Percentiles rank a stretch among this genome's conserved stretches.
Conservation (phyloP, 495 filamentous ascomycete genomes). For the Trichoderma asperelloides region DNA sequence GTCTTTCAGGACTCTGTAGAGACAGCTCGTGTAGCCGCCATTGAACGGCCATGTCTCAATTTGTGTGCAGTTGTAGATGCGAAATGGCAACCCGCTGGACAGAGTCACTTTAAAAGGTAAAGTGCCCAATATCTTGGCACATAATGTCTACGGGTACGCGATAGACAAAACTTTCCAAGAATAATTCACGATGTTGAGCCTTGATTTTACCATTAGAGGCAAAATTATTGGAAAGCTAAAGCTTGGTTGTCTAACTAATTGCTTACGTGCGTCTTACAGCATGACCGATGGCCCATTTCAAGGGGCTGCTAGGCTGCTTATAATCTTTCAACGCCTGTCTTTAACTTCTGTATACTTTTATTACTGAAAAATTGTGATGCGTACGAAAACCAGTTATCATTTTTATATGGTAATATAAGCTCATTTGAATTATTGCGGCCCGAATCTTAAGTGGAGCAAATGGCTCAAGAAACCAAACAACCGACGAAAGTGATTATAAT, state of each 20-base stretch:
- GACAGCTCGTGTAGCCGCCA: too few species aligned
- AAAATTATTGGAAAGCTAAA: not conserved
- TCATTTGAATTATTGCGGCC: not conserved
- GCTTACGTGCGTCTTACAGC: not conserved
- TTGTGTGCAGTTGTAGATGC: too few species aligned
- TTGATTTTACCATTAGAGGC: not conserved
- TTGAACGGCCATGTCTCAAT: too few species aligned
- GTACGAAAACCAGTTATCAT: not conserved
- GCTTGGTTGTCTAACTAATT: not conserved
- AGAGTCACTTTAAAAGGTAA: too few species aligned
- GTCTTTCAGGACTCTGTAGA: too few species aligned
- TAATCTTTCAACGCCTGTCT: not conserved
- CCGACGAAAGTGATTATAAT: not conserved
- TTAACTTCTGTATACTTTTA: not conserved
- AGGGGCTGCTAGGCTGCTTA: not conserved
- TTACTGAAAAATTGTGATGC: not conserved
- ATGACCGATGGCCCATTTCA: not conserved
- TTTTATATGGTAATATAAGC: not conserved
- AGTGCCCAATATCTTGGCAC: too few species aligned
- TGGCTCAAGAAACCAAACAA: not conserved
- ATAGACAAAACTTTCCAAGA: not conserved
- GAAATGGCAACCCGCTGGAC: too few species aligned
- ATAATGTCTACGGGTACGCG: too few species aligned
- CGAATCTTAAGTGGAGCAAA: not conserved
- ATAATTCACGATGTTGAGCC: not conserved